Percentiles rank a stretch among this genome's conserved stretches.
phyloP scores from a whole-genome alignment of 108 stramenopile genomes.

The Cyclotella baltica region DNA sequence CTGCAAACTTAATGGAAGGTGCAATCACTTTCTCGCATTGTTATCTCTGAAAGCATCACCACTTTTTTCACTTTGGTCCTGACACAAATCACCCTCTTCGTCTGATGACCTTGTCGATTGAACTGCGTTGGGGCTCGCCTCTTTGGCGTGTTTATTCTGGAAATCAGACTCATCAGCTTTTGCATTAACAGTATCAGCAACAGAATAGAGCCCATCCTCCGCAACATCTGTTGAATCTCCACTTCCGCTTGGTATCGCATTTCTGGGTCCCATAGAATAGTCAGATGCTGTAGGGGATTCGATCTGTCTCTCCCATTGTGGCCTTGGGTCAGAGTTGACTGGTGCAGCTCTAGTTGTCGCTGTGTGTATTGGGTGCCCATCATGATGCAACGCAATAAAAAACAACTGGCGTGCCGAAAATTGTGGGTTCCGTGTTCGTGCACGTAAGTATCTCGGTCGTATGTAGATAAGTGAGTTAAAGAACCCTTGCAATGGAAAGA shows the following conservation, averaged over 20 bases:
- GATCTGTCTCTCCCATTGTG: background rate
- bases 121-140: background rate
- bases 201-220: slow-evolving; percentile 3
- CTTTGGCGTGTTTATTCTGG: background rate
- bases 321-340: slow-evolving; percentile 1
- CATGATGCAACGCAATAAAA: slow-evolving; percentile 31
- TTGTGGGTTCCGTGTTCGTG: slow-evolving; percentile 36
- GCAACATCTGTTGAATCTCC: slow-evolving; percentile 1
- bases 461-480: slow-evolving; percentile 60
- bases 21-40: background rate
- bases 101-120: background rate
- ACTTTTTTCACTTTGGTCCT: background rate
- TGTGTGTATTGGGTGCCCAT: slow-evolving; percentile 32
- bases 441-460: slow-evolving; percentile 53
- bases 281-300: slow-evolving; percentile 9
- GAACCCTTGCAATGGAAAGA: slow-evolving; percentile 70
- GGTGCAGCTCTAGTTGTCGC: background rate
- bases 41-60: background rate
- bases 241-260: background rate
- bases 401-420: slow-evolving; percentile 9
- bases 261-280: background rate
- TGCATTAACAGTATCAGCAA: slow-evolving; percentile 16
- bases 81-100: background rate
- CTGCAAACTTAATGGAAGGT: background rate
- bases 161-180: slow-evolving; percentile 10